Conservation (phyloP, 192 early-diverging fungal genomes). For the Mortierella claussenii region DNA sequence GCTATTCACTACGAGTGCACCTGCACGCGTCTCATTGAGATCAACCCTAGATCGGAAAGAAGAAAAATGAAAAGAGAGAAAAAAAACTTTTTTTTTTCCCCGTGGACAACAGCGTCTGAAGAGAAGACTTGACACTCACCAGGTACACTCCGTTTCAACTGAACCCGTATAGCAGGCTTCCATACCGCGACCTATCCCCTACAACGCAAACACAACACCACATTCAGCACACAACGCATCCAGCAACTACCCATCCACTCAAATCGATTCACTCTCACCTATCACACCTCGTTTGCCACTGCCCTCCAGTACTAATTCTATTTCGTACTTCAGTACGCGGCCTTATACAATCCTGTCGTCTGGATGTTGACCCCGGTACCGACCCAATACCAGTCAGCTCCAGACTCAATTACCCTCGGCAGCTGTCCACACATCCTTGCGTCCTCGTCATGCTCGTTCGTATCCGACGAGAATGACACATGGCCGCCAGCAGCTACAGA, state of each 20-base stretch:
- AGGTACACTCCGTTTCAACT: background rate
- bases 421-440: background rate
- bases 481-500: conserved; percentile 6
- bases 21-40: background rate
- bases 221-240: too few relatives aligned
- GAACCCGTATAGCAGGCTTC: background rate
- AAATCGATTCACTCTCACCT: background rate
- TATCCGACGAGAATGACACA: conserved; percentile 5
- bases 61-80: too few relatives aligned
- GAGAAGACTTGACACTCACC: background rate
- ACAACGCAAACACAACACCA: background rate
- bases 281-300: background rate
- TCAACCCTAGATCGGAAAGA: too few relatives aligned
- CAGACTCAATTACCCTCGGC: conserved; percentile 9
- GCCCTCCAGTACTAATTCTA: background rate
- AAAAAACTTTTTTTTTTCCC: background rate
- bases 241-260: background rate
- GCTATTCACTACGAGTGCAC: background rate
- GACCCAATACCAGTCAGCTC: conserved; percentile 1
- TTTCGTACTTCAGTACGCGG: too few relatives aligned
- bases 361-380: conserved; percentile 35
- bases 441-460: background rate
- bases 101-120: too few relatives aligned
- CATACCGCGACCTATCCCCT: too few relatives aligned
- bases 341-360: background rate